A percentile compares a stretch with the other conserved stretches of the same genome.
phyloP scores from a whole-genome alignment of 768 basidiomycete genomes.

The Amanita muscaria region DNA sequence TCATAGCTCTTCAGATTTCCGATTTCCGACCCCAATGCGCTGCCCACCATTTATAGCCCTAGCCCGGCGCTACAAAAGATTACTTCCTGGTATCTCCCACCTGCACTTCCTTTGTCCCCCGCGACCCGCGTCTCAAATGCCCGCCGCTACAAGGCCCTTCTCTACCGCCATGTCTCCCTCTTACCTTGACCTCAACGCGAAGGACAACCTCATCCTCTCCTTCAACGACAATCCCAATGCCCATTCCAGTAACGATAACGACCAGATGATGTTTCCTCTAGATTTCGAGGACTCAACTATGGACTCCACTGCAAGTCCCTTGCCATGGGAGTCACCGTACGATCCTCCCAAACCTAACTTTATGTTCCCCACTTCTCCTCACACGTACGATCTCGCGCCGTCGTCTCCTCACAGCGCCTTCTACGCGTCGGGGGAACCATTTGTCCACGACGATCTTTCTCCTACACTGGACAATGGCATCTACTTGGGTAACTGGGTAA shows the following conservation, averaged over 20 bases:
- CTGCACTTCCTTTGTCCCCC: slow-evolving; percentile 17
- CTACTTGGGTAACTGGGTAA: slow-evolving; percentile 53
- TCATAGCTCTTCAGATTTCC: slow-evolving; percentile 28
- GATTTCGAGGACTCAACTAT: slow-evolving; percentile 42
- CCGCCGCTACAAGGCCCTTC: slow-evolving; percentile 28
- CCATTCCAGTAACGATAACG: slow-evolving; percentile 27
- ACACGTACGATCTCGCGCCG: slow-evolving; percentile 27
- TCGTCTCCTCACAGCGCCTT: slow-evolving; percentile 30
- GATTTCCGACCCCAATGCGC: slow-evolving; percentile 10
- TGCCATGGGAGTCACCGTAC: slow-evolving; percentile 29
- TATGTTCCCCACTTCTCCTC: slow-evolving; percentile 24
- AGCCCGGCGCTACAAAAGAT: slow-evolving; percentile 19
- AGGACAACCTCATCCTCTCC: slow-evolving; percentile 24
- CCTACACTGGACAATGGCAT: slow-evolving; percentile 36
- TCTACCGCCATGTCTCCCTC: slow-evolving; percentile 17
- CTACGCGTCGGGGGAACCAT: slow-evolving; percentile 27
- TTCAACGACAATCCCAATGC: slow-evolving; percentile 28
- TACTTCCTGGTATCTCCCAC: slow-evolving; percentile 23
- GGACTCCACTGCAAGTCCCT: slow-evolving; percentile 18
- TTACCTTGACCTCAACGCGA: slow-evolving; percentile 12
- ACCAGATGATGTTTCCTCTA: slow-evolving; percentile 50
- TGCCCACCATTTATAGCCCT: slow-evolving; percentile 33
- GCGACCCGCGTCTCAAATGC: slow-evolving; percentile 30
- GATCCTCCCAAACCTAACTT: slow-evolving; percentile 32
- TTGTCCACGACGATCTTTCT: slow-evolving; percentile 32